Evolutionary conservation across 306 rosid species (phyloP).

Genomic region (Elaeagnus macrophylla): DNA sequence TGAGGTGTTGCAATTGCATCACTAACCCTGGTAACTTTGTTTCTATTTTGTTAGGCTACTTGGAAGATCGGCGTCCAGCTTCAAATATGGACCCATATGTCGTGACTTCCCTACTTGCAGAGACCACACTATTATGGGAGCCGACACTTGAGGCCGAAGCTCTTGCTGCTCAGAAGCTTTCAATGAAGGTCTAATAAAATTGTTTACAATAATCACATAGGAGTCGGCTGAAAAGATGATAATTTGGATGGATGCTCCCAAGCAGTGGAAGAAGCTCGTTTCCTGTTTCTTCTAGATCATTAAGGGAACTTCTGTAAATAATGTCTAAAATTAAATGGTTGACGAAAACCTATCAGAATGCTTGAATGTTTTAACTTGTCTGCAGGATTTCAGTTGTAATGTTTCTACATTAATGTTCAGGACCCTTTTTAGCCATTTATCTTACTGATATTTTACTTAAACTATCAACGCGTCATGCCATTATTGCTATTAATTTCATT

Average conservation of each 20-base stretch:
- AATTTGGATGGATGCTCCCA: conserved; percentile 6
- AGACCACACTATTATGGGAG: conserved; percentile 78
- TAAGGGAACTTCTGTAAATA: conserved; percentile 36
- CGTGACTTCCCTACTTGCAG: conserved; percentile 76
- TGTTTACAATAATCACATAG: conserved; percentile 14
- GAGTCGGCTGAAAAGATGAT: conserved; percentile 9
- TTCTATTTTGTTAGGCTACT: conserved; percentile 54
- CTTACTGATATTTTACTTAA: too few species aligned
- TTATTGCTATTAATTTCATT: too few species aligned
- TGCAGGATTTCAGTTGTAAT: conserved; percentile 17
- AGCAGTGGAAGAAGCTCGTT: conserved; percentile 18
- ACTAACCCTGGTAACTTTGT: conserved; percentile 16
- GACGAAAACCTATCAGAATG: too few species aligned
- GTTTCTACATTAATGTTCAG: conserved; percentile 11
- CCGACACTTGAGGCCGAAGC: conserved; percentile 97
- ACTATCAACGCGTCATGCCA: too few species aligned
- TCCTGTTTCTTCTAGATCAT: conserved; percentile 33
- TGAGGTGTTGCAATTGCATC: background rate
- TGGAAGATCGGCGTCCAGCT: conserved; percentile 99
- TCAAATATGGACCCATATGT: conserved; percentile 98
- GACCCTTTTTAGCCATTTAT: background rate
- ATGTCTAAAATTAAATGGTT: conserved; percentile 25
- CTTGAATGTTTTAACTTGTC: conserved; percentile 22
- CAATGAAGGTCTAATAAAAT: conserved; percentile 57
- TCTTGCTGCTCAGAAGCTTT: conserved; percentile 87